Conservation (phyloP, 1,284 basidiomycete species). For the Trametes pubescens region DNA sequence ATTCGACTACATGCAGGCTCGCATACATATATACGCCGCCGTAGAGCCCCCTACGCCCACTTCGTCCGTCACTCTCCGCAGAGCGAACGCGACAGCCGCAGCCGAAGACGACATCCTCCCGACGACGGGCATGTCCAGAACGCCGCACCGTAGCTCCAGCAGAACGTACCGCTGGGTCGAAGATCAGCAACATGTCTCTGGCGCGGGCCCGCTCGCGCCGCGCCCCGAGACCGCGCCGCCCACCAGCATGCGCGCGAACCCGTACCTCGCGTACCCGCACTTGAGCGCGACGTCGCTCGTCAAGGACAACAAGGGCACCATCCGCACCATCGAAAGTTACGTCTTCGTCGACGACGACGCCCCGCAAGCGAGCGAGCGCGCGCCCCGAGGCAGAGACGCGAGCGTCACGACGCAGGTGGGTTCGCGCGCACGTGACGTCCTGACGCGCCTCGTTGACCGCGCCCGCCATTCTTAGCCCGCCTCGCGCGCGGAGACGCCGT, state of each 20-base stretch:
- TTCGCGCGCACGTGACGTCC: constrained; percentile 40
- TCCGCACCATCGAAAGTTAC: constrained; percentile 59
- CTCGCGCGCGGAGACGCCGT: constrained; percentile 36
- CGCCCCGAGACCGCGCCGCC: constrained; percentile 26
- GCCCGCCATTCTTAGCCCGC: constrained; percentile 26
- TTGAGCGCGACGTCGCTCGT: constrained; percentile 43
- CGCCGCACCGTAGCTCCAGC: constrained; percentile 57
- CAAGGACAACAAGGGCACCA: constrained; percentile 44
- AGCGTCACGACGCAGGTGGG: constrained; percentile 40
- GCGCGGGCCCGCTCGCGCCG: constrained; percentile 20
- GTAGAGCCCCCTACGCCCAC: constrained; percentile 33
- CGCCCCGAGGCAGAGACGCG: constrained; percentile 45
- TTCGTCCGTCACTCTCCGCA: constrained; percentile 29
- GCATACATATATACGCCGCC: constrained; percentile 14
- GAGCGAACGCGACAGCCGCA: constrained; percentile 23
- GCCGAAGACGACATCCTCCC: constrained; percentile 35
- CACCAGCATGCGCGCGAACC: constrained; percentile 40
- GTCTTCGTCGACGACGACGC: constrained; percentile 57
- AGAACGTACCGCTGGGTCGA: constrained; percentile 74
- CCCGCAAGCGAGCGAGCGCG: constrained; percentile 40
- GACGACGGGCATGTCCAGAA: constrained; percentile 31
- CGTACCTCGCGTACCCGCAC: constrained; percentile 65
- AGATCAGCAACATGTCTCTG: constrained; percentile 56
- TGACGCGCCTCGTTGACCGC: constrained; percentile 30
- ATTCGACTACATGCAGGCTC: constrained; percentile 12